phyloP scores from a whole-genome alignment of 2,329 filamentous ascomycete genomes.

The Fusarium cyanostomum region DNA sequence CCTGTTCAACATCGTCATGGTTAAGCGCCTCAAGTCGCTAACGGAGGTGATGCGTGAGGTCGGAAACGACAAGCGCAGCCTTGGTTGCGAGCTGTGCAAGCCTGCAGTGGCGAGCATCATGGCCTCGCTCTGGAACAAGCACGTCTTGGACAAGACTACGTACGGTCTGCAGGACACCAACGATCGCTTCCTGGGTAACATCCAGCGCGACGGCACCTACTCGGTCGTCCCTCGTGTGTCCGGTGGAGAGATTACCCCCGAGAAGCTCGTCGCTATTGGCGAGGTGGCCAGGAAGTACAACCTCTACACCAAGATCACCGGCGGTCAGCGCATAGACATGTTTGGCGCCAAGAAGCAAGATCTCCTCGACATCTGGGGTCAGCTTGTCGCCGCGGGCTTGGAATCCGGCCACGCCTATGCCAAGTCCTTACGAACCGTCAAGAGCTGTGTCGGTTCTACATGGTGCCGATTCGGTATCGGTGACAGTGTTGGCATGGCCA shows the following conservation, averaged over 20 bases:
- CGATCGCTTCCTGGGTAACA: constrained; percentile 87
- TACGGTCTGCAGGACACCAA: constrained; percentile 91
- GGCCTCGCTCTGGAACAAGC: constrained; percentile 82
- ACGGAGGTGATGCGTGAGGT: constrained; percentile 80
- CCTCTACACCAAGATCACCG: constrained; percentile 92
- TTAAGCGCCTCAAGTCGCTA: constrained; percentile 79
- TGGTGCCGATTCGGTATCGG: constrained; percentile 92
- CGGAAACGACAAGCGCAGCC: constrained; percentile 75
- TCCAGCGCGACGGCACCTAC: constrained; percentile 91
- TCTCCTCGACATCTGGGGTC: constrained; percentile 81
- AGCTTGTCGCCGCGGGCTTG: constrained; percentile 84
- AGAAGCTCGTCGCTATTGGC: constrained; percentile 85
- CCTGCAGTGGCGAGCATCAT: constrained; percentile 84
- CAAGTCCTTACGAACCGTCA: constrained; percentile 87
- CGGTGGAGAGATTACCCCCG: constrained; percentile 87
- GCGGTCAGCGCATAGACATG: constrained; percentile 91
- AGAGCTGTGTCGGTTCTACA: constrained; percentile 89
- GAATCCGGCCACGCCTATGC: constrained; percentile 92
- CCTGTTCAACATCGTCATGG: constrained; percentile 88
- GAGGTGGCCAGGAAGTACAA: constrained; percentile 84
- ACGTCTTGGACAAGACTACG: constrained; percentile 76
- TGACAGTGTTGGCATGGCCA: constrained; percentile 90
- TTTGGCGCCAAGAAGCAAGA: constrained; percentile 92
- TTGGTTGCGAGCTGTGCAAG: constrained; percentile 89
- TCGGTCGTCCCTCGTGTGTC: constrained; percentile 86